Percentiles rank a stretch among this genome's conserved stretches.
These are phyloP conservation scores for Dalbergia oliveri DNA, from an alignment of 306 rosid species.

Conservation along the genomic window DNA sequence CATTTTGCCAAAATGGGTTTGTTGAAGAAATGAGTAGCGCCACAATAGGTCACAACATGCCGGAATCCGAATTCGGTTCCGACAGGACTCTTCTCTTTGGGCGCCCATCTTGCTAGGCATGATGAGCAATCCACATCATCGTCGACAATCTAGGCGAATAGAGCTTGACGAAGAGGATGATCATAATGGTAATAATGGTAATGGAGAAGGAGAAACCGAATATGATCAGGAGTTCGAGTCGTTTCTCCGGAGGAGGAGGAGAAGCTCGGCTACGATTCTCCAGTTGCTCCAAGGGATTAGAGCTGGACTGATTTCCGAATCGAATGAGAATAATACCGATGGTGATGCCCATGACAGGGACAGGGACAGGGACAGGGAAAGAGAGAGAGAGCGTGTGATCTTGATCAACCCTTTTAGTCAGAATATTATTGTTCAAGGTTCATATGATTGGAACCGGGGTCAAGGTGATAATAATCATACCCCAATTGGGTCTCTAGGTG, in stretches of 20 bases:
- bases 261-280: slow-evolving; percentile 72
- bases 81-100: slow-evolving; percentile 77
- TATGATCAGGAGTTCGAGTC: slow-evolving; percentile 67
- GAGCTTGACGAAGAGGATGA: slow-evolving; percentile 61
- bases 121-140: slow-evolving; percentile 73
- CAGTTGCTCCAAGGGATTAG: slow-evolving; percentile 83
- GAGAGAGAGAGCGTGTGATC: slow-evolving; percentile 68
- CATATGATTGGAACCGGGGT: slow-evolving; percentile 49
- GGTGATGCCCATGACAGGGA: slow-evolving; percentile 46
- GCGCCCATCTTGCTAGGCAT: slow-evolving; percentile 83
- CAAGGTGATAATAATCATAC: slow-evolving; percentile 55
- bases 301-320: slow-evolving; percentile 68
- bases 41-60: slow-evolving; percentile 3
- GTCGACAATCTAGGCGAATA: slow-evolving; percentile 53
- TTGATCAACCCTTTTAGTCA: slow-evolving; percentile 73
- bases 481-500: slow-evolving; percentile 72
- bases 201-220: slow-evolving; percentile 49
- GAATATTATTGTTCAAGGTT: slow-evolving; percentile 68
- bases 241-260: slow-evolving; percentile 70
- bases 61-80: slow-evolving; percentile 59
- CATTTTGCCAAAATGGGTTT: slow-evolving; percentile 70
- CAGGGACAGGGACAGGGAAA: slow-evolving; percentile 54
- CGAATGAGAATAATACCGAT: slow-evolving; percentile 57
- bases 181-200: slow-evolving; percentile 37
- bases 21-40: slow-evolving; percentile 63